Evolutionary conservation across 1,139 yeast species (phyloP), one percentile per base, ranked within the genome.

Genomic region (Lizanozyma gosingica): DNA sequence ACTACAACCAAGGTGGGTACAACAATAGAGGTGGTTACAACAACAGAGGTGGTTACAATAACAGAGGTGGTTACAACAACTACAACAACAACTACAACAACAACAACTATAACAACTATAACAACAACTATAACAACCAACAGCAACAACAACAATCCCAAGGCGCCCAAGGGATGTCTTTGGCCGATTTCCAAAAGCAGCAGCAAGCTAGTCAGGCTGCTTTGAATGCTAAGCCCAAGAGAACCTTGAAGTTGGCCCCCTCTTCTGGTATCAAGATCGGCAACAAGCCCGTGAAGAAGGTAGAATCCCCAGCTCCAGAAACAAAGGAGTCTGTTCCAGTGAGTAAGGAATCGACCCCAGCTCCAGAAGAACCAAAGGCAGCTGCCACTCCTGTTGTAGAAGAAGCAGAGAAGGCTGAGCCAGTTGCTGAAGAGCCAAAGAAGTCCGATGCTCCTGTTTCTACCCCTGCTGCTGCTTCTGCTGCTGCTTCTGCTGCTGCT

Each of bases 161-260:
- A 33, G 71, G 63, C 48, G 50, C 67, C n/a, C 68, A 66, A 44
- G 94, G 92, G 40, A 80, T 86, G 88, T 79, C 94, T 34, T 72
- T 88, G 53, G 95, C 88, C 43, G 95, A 88, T 56, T 87, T 80
- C 65, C 85, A 86, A 62, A 83, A 82, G 58, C 82, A 81, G 60
- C 77, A 81, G 56, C 65, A 70, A 45, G 67, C 64, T 37, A 50
- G 63, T 43, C 65, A 52, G 51, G 53, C 64, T 44, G 53, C 62
- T 45, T 61, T 68, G 54, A 67, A 64, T 53, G 41, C 54, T 33
- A 40, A 39, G 41, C 67, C 62, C 44, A 70, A 71, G 56, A 67
- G 61, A 53, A 78, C 80, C 36, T 71, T 83, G 58, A 82, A 82
- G 57, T 68, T 83, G 57, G 80, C 80, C 11, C 65, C 81, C 33